phyloP scores from a whole-genome alignment of 2,329 filamentous ascomycete species.

The Beauveria brongniartii region DNA sequence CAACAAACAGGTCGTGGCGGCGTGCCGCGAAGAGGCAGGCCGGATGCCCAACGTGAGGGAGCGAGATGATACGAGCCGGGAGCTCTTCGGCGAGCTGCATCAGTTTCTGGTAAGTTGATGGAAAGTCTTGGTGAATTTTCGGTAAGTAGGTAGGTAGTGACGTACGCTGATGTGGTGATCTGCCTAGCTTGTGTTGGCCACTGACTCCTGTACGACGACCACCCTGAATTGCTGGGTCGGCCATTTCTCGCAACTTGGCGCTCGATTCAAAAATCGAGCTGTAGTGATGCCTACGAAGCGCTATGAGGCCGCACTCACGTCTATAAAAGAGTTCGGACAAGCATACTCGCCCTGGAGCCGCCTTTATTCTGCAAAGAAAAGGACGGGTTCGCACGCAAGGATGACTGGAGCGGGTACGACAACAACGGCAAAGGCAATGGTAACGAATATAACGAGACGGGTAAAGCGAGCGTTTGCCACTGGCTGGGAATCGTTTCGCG shows the following conservation, averaged over 20 bases:
- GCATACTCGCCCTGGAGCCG: constrained; percentile 46
- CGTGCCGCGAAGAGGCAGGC: constrained; percentile 52
- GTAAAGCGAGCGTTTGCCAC: constrained; percentile 43
- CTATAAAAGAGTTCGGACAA: constrained; percentile 56
- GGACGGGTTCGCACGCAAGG: constrained; percentile 55
- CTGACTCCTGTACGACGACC: constrained; percentile 82
- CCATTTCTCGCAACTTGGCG: constrained; percentile 60
- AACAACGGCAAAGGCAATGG: constrained; percentile 31
- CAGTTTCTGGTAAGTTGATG: constrained; percentile 40
- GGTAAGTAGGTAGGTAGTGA: not conserved
- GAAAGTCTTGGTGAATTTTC: no score
- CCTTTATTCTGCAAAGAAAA: constrained; percentile 48
- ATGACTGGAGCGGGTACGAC: constrained; percentile 61
- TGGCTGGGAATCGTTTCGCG: constrained; percentile 58
- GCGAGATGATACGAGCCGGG: constrained; percentile 34
- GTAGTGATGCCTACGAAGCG: constrained; percentile 76
- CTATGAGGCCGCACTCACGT: constrained; percentile 54
- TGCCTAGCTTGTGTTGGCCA: constrained; percentile 63
- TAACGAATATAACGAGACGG: constrained; percentile 30
- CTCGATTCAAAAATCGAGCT: constrained; percentile 49
- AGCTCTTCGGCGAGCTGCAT: constrained; percentile 34
- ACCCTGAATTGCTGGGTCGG: constrained; percentile 65
- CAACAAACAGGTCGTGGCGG: constrained; percentile 51
- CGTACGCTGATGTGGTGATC: constrained; percentile 4
- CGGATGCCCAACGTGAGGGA: constrained; percentile 69